Evolutionary conservation across 495 filamentous ascomycete genomes (phyloP).

Genomic region (Parathielavia appendiculata): DNA sequence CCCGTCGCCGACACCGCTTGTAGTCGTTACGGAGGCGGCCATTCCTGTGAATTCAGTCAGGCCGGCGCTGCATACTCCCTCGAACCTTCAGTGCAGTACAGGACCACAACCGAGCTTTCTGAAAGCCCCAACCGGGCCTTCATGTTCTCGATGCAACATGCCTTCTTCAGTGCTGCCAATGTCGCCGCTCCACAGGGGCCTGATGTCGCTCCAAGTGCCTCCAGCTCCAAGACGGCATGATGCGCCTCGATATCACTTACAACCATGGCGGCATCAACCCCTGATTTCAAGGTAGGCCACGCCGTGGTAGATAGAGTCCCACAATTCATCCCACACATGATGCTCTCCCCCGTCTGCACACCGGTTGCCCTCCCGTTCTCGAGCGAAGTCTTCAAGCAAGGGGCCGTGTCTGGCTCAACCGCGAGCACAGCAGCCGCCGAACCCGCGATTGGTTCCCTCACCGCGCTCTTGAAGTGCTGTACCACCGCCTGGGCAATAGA

Average conservation of each 20-base stretch:
- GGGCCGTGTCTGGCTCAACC: conserved; percentile 61
- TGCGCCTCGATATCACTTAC: conserved; percentile 56
- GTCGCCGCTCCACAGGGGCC: conserved; percentile 63
- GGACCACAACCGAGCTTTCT: conserved; percentile 48
- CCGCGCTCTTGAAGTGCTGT: conserved; percentile 50
- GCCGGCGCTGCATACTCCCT: conserved; percentile 25
- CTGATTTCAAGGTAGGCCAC: conserved; percentile 52
- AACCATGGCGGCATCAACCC: conserved; percentile 54
- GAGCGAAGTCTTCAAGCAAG: conserved; percentile 53
- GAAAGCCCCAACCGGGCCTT: conserved; percentile 35
- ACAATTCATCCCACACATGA: conserved; percentile 67
- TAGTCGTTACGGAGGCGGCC: too few species aligned
- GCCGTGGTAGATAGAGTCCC: conserved; percentile 59
- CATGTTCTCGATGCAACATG: conserved; percentile 30
- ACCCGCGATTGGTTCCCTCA: conserved; percentile 15
- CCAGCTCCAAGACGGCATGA: conserved; percentile 46
- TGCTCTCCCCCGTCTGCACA: conserved; percentile 49
- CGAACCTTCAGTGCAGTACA: conserved; percentile 33
- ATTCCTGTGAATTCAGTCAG: too few species aligned
- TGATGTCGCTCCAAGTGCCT: conserved; percentile 39
- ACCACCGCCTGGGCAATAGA: conserved; percentile 59
- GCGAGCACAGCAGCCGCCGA: conserved; percentile 39
- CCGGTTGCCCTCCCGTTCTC: conserved; percentile 38
- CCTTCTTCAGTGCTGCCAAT: conserved; percentile 50
- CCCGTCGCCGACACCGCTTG: too few species aligned